These are phyloP conservation scores for Mayamaea pseudoterrestris DNA, from an alignment of 108 stramenopile genomes.

Conservation along the genomic window DNA sequence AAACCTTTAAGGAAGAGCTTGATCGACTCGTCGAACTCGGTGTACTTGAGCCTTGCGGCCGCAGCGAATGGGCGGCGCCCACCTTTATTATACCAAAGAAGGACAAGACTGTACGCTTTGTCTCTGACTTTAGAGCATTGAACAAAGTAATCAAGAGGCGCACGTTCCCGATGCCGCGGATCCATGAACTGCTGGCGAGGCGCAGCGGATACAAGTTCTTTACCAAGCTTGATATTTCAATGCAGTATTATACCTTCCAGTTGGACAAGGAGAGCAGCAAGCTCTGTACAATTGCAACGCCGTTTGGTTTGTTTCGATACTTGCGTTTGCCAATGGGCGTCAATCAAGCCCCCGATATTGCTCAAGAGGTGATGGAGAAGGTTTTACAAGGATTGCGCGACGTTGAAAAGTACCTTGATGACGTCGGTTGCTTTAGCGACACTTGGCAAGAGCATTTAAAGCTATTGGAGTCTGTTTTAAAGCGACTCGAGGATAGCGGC, in stretches of 20 bases:
- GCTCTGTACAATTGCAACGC: slow-evolving; percentile 25
- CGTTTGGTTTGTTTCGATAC: slow-evolving; percentile 33
- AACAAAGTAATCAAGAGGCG: slow-evolving; percentile 18
- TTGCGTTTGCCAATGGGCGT: slow-evolving; percentile 34
- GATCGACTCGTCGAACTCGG: slow-evolving; percentile 2
- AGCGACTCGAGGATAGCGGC: slow-evolving; percentile 11
- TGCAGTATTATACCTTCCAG: slow-evolving; percentile 23
- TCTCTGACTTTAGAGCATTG: slow-evolving; percentile 22
- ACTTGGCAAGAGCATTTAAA: neutral
- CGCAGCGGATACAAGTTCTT: slow-evolving; percentile 4
- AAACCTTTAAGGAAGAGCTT: neutral
- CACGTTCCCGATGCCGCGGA: slow-evolving; percentile 9
- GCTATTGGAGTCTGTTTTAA: neutral
- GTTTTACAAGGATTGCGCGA: slow-evolving; percentile 14
- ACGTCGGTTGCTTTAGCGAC: slow-evolving; percentile 7
- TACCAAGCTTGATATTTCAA: slow-evolving; percentile 19
- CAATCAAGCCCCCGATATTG: slow-evolving; percentile 29
- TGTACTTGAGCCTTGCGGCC: slow-evolving; percentile 6
- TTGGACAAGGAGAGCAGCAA: slow-evolving; percentile 13
- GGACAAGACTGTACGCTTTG: slow-evolving; percentile 6
- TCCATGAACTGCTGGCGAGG: neutral
- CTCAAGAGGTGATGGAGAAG: slow-evolving; percentile 3
- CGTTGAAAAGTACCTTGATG: neutral
- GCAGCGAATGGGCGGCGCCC: slow-evolving; percentile 15
- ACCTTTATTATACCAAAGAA: slow-evolving; percentile 30